phyloP scores from a whole-genome alignment of 1,139 yeast genomes.

The Zygosaccharomyces sapae region DNA sequence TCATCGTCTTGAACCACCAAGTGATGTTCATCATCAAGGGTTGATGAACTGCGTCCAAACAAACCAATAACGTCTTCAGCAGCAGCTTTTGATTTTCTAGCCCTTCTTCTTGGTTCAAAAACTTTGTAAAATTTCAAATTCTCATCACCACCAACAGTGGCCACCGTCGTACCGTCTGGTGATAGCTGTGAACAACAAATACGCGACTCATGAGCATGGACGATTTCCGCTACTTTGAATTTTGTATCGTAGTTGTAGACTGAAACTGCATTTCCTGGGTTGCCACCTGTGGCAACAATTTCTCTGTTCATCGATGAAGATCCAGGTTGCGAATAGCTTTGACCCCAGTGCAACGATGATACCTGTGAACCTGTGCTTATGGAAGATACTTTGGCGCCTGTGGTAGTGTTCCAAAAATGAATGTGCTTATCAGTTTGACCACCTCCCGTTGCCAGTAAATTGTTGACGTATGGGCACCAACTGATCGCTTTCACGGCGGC shows the following conservation, averaged over 20 bases:
- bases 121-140: conserved; percentile 93
- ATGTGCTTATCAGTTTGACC: conserved; percentile 88
- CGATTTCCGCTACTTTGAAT: conserved; percentile 84
- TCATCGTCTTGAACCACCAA: conserved; percentile 15
- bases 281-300: conserved; percentile 91
- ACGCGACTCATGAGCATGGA: conserved; percentile 84
- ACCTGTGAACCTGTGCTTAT: conserved; percentile 94
- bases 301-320: conserved; percentile 62
- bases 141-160: conserved; percentile 96
- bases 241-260: conserved; percentile 83
- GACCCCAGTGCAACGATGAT: conserved; percentile 89
- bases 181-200: conserved; percentile 79
- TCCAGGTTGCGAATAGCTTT: conserved; percentile 37
- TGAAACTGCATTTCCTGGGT: conserved; percentile 79
- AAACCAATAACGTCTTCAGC: conserved; percentile 14
- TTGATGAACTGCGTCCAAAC: conserved; percentile 16
- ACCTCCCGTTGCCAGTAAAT: conserved; percentile 91
- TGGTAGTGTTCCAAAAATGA: conserved; percentile 92
- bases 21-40: conserved; percentile 15
- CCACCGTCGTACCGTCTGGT: conserved; percentile 85
- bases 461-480: conserved; percentile 89
- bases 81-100: conserved; percentile 20
- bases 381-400: conserved; percentile 81
- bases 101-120: conserved; percentile 51
- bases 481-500: conserved; percentile 96